Evolutionary conservation across 805 yeast species (phyloP).

Genomic region (Maudiozyma barnettii): DNA sequence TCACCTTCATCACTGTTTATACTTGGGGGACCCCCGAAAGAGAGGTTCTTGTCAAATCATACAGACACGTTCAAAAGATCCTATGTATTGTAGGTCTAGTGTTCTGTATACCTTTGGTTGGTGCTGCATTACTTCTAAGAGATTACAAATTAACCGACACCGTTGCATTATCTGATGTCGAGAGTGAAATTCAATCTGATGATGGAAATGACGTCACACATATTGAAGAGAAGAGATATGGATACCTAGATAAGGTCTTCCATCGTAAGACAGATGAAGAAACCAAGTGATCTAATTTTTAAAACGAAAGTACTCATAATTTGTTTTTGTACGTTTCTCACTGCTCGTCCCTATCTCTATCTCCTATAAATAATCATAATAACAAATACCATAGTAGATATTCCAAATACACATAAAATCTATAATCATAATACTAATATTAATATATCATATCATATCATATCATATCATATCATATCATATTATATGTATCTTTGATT

Average conservation of each 20-base stretch:
- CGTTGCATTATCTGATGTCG: constrained; percentile 10
- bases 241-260: not conserved
- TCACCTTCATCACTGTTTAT: constrained; percentile 36
- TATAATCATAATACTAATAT: too few species aligned
- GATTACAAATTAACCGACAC: constrained; percentile 36
- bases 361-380: too few species aligned
- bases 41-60: constrained; percentile 42
- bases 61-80: constrained; percentile 45
- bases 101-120: constrained; percentile 45
- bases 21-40: constrained; percentile 55
- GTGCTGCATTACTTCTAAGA: constrained; percentile 40
- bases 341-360: too few species aligned
- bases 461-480: too few species aligned
- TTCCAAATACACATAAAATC: too few species aligned
- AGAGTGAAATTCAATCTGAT: not conserved
- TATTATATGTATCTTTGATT: too few species aligned
- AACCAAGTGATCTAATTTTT: too few species aligned
- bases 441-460: too few species aligned
- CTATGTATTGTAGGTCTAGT: constrained; percentile 46
- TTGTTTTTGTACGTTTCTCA: too few species aligned
- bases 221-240: not conserved
- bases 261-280: too few species aligned
- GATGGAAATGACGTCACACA: not conserved
- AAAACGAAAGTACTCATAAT: too few species aligned
- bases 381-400: too few species aligned